Evolutionary conservation across 768 basidiomycete genomes (phyloP).

Genomic region (Podaxis sp.): DNA sequence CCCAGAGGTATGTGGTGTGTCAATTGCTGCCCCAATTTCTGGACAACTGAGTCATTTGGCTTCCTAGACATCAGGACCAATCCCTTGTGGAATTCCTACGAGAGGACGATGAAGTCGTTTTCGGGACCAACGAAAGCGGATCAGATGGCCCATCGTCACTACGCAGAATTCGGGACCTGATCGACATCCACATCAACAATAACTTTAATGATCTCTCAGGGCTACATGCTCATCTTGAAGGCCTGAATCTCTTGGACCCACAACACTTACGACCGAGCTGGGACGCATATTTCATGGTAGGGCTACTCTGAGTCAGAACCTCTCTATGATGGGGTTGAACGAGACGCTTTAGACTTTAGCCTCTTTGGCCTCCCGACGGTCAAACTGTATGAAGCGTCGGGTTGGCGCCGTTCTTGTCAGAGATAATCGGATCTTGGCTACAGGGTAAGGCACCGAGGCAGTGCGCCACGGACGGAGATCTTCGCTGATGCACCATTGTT

Average conservation of each 20-base stretch:
- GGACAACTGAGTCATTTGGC: slow-evolving; percentile 5
- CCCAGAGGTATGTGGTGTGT: slow-evolving; percentile 39
- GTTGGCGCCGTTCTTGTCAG: slow-evolving; percentile 94
- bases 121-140: slow-evolving; percentile 40
- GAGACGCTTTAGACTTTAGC: slow-evolving; percentile 67
- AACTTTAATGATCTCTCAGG: slow-evolving; percentile 53
- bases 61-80: slow-evolving; percentile 17
- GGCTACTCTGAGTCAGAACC: slow-evolving; percentile 18
- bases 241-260: slow-evolving; percentile 65
- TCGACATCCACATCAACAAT: slow-evolving; percentile 65
- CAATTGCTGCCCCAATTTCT: background rate
- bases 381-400: slow-evolving; percentile 96
- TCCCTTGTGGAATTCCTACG: slow-evolving; percentile 74
- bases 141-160: slow-evolving; percentile 26
- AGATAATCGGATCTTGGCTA: slow-evolving; percentile 74
- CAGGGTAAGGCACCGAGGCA: slow-evolving; percentile 54
- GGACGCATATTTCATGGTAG: slow-evolving; percentile 97
- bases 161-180: slow-evolving; percentile 43
- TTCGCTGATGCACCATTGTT: slow-evolving; percentile 6
- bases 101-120: slow-evolving; percentile 68
- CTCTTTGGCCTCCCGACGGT: slow-evolving; percentile 82
- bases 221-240: slow-evolving; percentile 64
- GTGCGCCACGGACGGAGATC: background rate
- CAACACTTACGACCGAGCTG: slow-evolving; percentile 85
- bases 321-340: background rate